Evolutionary conservation across 768 basidiomycete species (phyloP).

Genomic region (Chlorophyllum brunneum): DNA sequence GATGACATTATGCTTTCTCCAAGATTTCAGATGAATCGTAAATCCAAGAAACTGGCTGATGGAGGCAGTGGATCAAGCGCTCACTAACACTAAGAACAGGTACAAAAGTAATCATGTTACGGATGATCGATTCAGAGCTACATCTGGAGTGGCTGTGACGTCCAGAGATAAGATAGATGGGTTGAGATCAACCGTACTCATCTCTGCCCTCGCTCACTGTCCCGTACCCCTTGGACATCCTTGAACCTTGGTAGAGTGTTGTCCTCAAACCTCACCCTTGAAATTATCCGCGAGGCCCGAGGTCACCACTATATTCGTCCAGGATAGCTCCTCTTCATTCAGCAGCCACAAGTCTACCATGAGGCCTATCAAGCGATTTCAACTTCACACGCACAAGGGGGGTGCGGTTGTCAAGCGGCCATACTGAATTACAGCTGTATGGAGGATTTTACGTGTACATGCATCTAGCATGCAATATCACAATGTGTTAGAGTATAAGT

Average conservation of each 20-base stretch:
- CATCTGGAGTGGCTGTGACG: slow-evolving; percentile 4
- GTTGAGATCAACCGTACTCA: background rate
- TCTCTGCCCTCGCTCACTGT: background rate
- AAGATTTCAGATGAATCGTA: background rate
- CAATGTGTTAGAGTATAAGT: background rate
- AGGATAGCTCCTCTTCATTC: background rate
- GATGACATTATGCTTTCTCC: background rate
- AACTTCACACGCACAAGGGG: background rate
- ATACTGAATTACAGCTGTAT: background rate
- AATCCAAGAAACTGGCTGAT: too few relatives aligned
- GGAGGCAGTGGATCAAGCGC: too few relatives aligned
- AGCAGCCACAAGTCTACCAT: slow-evolving; percentile 5
- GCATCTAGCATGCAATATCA: background rate
- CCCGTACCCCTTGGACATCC: too few relatives aligned
- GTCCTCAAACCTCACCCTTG: too few relatives aligned
- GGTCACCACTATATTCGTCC: background rate
- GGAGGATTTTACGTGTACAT: background rate
- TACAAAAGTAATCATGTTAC: too few relatives aligned
- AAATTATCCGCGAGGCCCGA: too few relatives aligned
- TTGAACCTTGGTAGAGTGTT: too few relatives aligned
- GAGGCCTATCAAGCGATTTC: background rate
- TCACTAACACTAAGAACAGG: too few relatives aligned
- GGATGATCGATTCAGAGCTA: too few relatives aligned
- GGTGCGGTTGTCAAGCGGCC: background rate
- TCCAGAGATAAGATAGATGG: slow-evolving; percentile 9